Percentiles rank a stretch among this genome's conserved stretches.
These are phyloP conservation scores for Tolypocladium tundrense DNA, from an alignment of 2,329 filamentous ascomycete species.

Conservation along the genomic window DNA sequence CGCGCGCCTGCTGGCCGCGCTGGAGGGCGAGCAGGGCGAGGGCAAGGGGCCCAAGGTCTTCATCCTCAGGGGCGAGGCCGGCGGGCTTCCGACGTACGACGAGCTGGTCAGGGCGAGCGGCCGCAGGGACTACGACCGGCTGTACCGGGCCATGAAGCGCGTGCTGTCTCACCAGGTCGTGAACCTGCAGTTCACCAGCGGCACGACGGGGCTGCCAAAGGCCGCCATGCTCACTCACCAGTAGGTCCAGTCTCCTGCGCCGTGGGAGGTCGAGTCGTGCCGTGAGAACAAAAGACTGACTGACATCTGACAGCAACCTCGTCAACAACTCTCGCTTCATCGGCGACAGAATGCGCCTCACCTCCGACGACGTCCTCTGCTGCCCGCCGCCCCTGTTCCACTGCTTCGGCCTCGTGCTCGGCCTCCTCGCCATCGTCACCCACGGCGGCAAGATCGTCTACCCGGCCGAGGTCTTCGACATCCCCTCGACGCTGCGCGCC, in stretches of 20 bases:
- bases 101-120: slow-evolving; percentile 44
- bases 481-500: slow-evolving; percentile 53
- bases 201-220: slow-evolving; percentile 65
- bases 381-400: slow-evolving; percentile 80
- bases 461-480: slow-evolving; percentile 64
- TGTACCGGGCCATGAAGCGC: slow-evolving; percentile 42
- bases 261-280: neutral
- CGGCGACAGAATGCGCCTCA: slow-evolving; percentile 64
- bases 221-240: slow-evolving; percentile 66
- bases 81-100: slow-evolving; percentile 48
- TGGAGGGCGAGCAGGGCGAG: slow-evolving; percentile 30
- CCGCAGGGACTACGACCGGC: slow-evolving; percentile 34
- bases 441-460: slow-evolving; percentile 71
- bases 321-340: slow-evolving; percentile 61
- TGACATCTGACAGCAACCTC: slow-evolving; percentile 32
- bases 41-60: slow-evolving; percentile 36
- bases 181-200: slow-evolving; percentile 66
- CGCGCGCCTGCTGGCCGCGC: slow-evolving; percentile 41
- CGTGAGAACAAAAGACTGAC: neutral
- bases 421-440: slow-evolving; percentile 60
- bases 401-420: slow-evolving; percentile 73
- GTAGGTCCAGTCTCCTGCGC: slow-evolving; percentile 20
- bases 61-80: slow-evolving; percentile 46
- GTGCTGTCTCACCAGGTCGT: slow-evolving; percentile 58
- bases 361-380: slow-evolving; percentile 57